Evolutionary conservation across 768 basidiomycete genomes (phyloP).

Genomic region (Tylopilus sp.): DNA sequence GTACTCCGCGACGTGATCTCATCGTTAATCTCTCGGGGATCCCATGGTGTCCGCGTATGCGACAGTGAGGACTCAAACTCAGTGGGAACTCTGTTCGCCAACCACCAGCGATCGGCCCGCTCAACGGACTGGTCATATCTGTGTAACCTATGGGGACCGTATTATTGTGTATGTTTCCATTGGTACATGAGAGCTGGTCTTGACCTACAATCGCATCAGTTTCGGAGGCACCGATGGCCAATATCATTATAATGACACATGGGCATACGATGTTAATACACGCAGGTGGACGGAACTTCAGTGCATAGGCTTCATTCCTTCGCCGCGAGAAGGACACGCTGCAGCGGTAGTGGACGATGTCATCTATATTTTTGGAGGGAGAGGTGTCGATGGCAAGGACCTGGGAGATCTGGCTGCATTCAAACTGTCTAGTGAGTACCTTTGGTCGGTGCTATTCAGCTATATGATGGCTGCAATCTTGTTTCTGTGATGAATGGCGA

Average conservation of each 20-base stretch:
- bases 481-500: not conserved
- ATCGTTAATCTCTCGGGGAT: not conserved
- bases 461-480: not conserved
- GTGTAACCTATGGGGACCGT: slow-evolving; percentile 76
- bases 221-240: slow-evolving; percentile 99
- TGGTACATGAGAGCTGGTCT: slow-evolving; percentile 15
- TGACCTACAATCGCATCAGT: slow-evolving; percentile 38
- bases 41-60: slow-evolving; percentile 1
- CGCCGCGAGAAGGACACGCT: slow-evolving; percentile 93
- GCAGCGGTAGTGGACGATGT: slow-evolving; percentile 96
- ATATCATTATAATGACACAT: slow-evolving; percentile 99
- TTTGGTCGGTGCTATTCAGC: not conserved
- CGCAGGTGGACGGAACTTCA: slow-evolving; percentile 86
- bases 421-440: slow-evolving; percentile 86
- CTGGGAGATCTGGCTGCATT: slow-evolving; percentile 93
- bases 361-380: slow-evolving; percentile 94
- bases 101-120: slow-evolving; percentile 61
- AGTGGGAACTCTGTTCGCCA: slow-evolving; percentile 81
- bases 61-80: slow-evolving; percentile 75
- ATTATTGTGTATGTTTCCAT: slow-evolving; percentile 68
- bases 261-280: slow-evolving; percentile 84
- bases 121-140: slow-evolving; percentile 88
- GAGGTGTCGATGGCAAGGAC: slow-evolving; percentile 97
- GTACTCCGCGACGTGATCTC: not conserved
- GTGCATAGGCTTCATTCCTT: slow-evolving; percentile 96